Base-by-base conservation (phyloP, 352 stramenopile genomes). In the Elongisporangium prolatum region DNA sequence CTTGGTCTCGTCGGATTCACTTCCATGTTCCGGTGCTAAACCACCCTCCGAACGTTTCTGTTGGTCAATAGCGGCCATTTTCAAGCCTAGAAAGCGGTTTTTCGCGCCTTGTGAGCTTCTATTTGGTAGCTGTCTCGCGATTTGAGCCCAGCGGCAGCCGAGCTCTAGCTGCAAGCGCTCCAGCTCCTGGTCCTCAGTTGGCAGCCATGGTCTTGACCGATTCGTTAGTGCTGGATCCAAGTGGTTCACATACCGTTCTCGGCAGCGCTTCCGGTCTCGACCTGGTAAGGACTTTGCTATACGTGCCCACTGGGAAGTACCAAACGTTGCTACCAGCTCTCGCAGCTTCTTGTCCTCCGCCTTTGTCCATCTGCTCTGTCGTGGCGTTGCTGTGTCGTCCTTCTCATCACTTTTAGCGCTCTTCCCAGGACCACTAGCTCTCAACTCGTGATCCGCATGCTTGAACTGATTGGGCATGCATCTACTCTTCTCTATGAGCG, bases 211-310 rank as follows among this genome's bases (percentile, higher is more conserved):
- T 47, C 20, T 52, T 4, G 22, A n/a, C 18, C 28, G 28, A 40
- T 38, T 47, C 8, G 24, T n/a, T 20, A 89, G 57, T 24, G 60
- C 48, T 14, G 79, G 68, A 40, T 76, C 70, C 47, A 91, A 52
- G 59, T 90, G 76, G 57, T 93, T 91, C 34, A 88, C 65, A 21
- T 73, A 93, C n/a, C 84, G 65, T 52, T 93, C 84, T 0, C 84
- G 74, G 50, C 80, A 91, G 6, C 80, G 67, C 61, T 91, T 93
- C 18, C 84, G 78, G 38, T 88, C 72, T 20, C 71, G 68, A 3
- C 48, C 59, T 4, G 73, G 65, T 11, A 91, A 75, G 14, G 78
- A 44, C 38, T 14, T 13, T 0, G 77, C 74, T 13, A 88, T 72
- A n/a, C 48, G 34, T 13, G 70, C 63, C 77, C 77, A 89, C 16